These are phyloP conservation scores for Chaetomiaceae sp. DNA, from an alignment of 2,329 filamentous ascomycete species.

Conservation along the genomic window DNA sequence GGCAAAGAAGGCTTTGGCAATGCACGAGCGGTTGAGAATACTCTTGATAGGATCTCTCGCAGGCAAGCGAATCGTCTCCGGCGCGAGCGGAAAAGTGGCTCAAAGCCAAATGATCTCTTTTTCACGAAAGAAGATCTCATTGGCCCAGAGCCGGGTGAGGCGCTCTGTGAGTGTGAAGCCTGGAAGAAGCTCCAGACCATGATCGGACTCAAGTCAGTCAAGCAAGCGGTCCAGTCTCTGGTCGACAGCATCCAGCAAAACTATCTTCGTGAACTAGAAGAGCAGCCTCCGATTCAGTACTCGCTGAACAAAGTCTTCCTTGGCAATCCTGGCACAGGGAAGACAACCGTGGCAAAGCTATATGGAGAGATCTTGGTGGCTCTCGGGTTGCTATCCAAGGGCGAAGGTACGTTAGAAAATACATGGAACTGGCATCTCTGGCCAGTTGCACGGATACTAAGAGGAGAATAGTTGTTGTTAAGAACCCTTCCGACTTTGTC, in stretches of 20 bases:
- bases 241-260: slow-evolving; percentile 61
- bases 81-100: slow-evolving; percentile 40
- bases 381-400: slow-evolving; percentile 62
- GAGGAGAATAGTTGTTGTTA: slow-evolving; percentile 52
- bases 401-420: too few relatives aligned
- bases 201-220: slow-evolving; percentile 59
- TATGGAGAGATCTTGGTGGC: slow-evolving; percentile 66
- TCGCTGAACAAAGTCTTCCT: slow-evolving; percentile 66
- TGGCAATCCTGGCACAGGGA: slow-evolving; percentile 70
- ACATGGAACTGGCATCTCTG: too few relatives aligned
- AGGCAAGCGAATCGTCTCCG: slow-evolving; percentile 56
- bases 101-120: slow-evolving; percentile 50
- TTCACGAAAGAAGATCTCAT: slow-evolving; percentile 66
- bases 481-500: slow-evolving; percentile 71
- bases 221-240: slow-evolving; percentile 54
- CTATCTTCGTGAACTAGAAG: slow-evolving; percentile 60
- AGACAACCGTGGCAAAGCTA: slow-evolving; percentile 69
- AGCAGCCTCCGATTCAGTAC: slow-evolving; percentile 55
- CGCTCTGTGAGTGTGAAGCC: slow-evolving; percentile 47
- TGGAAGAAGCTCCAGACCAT: slow-evolving; percentile 56
- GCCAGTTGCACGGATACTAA: slow-evolving; percentile 1
- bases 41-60: slow-evolving; percentile 47
- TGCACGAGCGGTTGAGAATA: slow-evolving; percentile 64
- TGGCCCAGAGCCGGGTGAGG: slow-evolving; percentile 59
- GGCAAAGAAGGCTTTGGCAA: slow-evolving; percentile 69